Evolutionary conservation across 768 basidiomycete genomes (phyloP).

Genomic region (Lepiota venenata): DNA sequence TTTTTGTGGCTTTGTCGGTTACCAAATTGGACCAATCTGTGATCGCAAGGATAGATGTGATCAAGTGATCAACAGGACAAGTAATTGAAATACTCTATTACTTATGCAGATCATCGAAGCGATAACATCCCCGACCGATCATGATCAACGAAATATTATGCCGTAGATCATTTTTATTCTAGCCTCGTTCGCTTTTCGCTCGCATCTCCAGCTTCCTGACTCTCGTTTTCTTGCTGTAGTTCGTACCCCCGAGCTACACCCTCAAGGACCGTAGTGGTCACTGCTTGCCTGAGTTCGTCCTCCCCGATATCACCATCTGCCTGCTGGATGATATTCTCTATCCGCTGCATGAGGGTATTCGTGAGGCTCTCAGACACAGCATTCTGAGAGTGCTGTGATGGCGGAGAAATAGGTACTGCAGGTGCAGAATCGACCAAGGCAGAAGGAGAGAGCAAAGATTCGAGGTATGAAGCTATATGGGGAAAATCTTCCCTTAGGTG

Average conservation of each 20-base stretch:
- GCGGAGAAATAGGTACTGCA: constrained; percentile 23
- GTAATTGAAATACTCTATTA: constrained; percentile 12
- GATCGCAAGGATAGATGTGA: constrained; percentile 10
- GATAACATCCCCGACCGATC: constrained; percentile 11
- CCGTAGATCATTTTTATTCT: constrained; percentile 11
- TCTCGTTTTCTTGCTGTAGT: constrained; percentile 28
- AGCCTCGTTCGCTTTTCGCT: constrained; percentile 27
- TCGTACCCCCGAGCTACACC: constrained; percentile 62
- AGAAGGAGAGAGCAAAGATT: constrained; percentile 30
- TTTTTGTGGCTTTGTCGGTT: not conserved
- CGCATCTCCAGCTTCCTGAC: constrained; percentile 16
- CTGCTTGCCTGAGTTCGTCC: constrained; percentile 58
- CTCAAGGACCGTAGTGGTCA: constrained; percentile 62
- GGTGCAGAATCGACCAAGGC: constrained; percentile 19
- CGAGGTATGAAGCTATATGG: constrained; percentile 59
- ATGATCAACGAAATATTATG: constrained; percentile 11
- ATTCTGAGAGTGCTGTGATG: constrained; percentile 69
- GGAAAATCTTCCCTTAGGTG: constrained; percentile 72
- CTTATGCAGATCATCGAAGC: constrained; percentile 9
- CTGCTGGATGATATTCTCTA: constrained; percentile 60
- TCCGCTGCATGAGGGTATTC: constrained; percentile 57
- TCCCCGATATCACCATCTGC: constrained; percentile 62
- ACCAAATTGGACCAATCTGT: not conserved
- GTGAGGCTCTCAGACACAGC: constrained; percentile 69
- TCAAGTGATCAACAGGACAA: not conserved